Conservation (phyloP, 305 asterid species). For the Solanum hybrid region DNA sequence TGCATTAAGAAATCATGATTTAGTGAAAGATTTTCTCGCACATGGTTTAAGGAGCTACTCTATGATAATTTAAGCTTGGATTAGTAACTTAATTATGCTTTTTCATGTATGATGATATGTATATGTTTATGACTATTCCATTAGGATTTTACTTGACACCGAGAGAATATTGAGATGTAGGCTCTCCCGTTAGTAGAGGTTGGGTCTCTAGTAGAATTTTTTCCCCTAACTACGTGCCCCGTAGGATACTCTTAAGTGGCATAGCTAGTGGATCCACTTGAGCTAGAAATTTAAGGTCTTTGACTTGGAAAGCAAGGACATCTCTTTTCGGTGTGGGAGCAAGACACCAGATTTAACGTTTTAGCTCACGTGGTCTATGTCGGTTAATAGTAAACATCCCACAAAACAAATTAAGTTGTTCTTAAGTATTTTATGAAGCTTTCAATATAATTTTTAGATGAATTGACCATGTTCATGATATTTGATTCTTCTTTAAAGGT, state of each 20-base stretch:
- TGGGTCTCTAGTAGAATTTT: not conserved
- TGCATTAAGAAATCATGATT: not conserved
- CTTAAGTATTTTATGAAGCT: too few species aligned
- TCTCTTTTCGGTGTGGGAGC: not conserved
- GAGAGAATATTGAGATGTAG: not conserved
- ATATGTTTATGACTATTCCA: not conserved
- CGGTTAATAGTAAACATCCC: too few species aligned
- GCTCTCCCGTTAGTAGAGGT: not conserved
- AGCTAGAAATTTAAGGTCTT: not conserved
- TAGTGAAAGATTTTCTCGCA: not conserved
- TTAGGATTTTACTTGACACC: not conserved
- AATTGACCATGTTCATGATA: too few species aligned
- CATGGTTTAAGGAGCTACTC: not conserved
- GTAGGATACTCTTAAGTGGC: not conserved
- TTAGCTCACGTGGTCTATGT: not conserved
- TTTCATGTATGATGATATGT: not conserved
- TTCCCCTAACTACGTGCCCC: not conserved
- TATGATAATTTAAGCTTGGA: not conserved
- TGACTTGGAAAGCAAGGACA: not conserved
- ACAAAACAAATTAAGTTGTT: too few species aligned
- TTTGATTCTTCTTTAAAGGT: too few species aligned
- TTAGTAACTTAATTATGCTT: not conserved
- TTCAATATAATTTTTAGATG: too few species aligned
- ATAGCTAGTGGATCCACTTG: not conserved
- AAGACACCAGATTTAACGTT: not conserved